Evolutionary conservation across 139 green algal species (phyloP).

Genomic region (Mychonastes homosphaera): DNA sequence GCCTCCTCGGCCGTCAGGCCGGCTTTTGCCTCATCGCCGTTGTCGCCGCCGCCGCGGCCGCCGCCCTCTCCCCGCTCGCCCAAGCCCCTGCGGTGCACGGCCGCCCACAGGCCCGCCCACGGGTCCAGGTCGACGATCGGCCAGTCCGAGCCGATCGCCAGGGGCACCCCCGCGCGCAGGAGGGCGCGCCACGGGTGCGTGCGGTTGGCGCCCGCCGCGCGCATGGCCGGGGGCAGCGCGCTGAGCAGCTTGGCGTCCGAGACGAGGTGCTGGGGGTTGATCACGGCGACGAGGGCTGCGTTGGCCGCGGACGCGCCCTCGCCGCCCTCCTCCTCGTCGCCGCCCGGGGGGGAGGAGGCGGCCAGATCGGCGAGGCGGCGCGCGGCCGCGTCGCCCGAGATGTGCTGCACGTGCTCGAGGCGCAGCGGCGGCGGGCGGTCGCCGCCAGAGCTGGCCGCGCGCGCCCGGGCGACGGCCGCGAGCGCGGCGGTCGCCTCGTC

Average conservation of each 20-base stretch:
- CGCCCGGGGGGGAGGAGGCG: no score
- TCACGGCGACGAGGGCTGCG: constrained; percentile 22
- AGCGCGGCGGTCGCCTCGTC: constrained; percentile 47
- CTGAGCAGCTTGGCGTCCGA: constrained; percentile 37
- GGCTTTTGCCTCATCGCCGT: not conserved
- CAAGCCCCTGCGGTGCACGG: constrained; percentile 20
- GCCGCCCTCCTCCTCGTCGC: no score
- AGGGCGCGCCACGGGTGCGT: constrained; percentile 37
- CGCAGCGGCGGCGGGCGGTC: constrained; percentile 5
- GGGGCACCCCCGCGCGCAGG: constrained; percentile 14
- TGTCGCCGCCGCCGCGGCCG: not conserved
- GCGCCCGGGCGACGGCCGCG: not conserved
- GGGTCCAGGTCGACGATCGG: constrained; percentile 49
- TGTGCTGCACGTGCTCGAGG: constrained; percentile 52
- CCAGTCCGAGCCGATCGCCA: constrained; percentile 52
- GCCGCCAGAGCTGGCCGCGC: not conserved
- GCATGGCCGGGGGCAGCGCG: constrained; percentile 26
- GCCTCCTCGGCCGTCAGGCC: constrained; percentile 17
- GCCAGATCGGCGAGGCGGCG: constrained; percentile 15
- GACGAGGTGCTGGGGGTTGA: constrained; percentile 61
- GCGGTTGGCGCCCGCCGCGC: constrained; percentile 10
- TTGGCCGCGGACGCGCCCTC: no score
- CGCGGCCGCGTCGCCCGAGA: constrained; percentile 20
- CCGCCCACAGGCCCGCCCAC: constrained; percentile 16
- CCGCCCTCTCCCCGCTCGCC: constrained; percentile 7